These are phyloP conservation scores for Psidium friedrichsthalianum DNA, from an alignment of 345 rosid genomes.

Conservation along the genomic window DNA sequence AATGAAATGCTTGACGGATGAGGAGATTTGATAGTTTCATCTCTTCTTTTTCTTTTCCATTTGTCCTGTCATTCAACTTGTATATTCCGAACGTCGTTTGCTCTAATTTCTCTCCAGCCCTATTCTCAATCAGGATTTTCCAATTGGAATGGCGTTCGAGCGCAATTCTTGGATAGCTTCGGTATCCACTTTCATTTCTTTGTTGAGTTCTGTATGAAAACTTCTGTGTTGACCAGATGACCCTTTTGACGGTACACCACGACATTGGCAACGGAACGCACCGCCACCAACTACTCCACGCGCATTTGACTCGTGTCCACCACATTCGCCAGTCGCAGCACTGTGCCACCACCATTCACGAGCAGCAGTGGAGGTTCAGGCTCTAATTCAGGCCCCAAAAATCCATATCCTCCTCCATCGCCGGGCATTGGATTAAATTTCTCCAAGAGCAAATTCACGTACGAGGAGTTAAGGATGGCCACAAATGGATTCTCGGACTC, in stretches of 20 bases:
- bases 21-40: neutral
- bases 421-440: slow-evolving; percentile 46
- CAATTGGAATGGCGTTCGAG: neutral
- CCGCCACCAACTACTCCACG: slow-evolving; percentile 14
- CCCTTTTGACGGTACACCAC: slow-evolving; percentile 38
- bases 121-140: neutral
- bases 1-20: neutral
- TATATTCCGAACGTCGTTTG: neutral
- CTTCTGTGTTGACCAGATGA: slow-evolving; percentile 27
- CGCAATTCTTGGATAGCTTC: neutral
- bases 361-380: slow-evolving; percentile 63
- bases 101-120: neutral
- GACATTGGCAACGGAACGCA: slow-evolving; percentile 52
- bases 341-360: slow-evolving; percentile 15
- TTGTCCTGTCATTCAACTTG: neutral
- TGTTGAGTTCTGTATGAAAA: neutral
- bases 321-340: neutral
- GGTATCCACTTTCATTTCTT: neutral
- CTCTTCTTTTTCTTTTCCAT: neutral
- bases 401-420: slow-evolving; percentile 51
- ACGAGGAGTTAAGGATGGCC: slow-evolving; percentile 48
- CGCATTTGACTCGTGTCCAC: neutral
- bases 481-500: slow-evolving; percentile 55
- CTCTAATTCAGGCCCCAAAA: slow-evolving; percentile 40
- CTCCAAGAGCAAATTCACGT: slow-evolving; percentile 58